These are phyloP conservation scores for Tilletiopsis washingtonensis DNA, from an alignment of 1,284 basidiomycete species.

Conservation along the genomic window DNA sequence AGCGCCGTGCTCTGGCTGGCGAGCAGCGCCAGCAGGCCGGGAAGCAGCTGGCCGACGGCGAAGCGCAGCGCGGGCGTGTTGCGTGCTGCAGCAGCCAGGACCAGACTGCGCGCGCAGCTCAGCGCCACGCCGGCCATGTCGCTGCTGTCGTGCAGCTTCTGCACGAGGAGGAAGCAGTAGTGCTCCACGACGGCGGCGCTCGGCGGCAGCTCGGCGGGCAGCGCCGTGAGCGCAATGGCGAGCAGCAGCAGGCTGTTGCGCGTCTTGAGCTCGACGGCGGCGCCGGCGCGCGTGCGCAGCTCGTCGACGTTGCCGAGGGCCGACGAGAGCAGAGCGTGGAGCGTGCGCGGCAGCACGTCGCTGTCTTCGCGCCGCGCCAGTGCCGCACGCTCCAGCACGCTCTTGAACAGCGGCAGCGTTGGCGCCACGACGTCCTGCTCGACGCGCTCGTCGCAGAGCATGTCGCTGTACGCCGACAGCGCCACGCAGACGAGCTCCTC, in stretches of 20 bases:
- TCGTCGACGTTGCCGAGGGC: conserved; percentile 81
- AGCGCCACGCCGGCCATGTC: not conserved
- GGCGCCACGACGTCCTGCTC: conserved; percentile 28
- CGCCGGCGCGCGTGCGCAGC: conserved; percentile 60
- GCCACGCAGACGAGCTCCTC: conserved; percentile 73
- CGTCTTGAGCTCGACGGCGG: conserved; percentile 69
- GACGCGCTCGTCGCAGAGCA: conserved; percentile 34
- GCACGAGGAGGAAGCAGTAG: conserved; percentile 24
- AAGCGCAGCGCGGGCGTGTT: not conserved
- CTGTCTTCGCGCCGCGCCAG: conserved; percentile 31
- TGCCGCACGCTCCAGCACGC: conserved; percentile 30
- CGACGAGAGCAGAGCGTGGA: conserved; percentile 78
- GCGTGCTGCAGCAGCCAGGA: not conserved
- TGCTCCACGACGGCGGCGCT: conserved; percentile 73
- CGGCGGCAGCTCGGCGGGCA: conserved; percentile 62
- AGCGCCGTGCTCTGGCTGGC: not conserved
- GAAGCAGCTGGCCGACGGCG: not conserved
- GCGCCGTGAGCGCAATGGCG: conserved; percentile 73
- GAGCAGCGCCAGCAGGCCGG: not conserved
- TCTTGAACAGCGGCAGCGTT: conserved; percentile 31
- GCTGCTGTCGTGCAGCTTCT: not conserved
- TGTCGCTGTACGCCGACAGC: conserved; percentile 71
- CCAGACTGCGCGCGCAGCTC: not conserved
- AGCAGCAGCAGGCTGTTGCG: conserved; percentile 83
- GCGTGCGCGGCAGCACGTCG: conserved; percentile 51